Evolutionary conservation across 768 basidiomycete species (phyloP).

Genomic region (Russula vinacea): DNA sequence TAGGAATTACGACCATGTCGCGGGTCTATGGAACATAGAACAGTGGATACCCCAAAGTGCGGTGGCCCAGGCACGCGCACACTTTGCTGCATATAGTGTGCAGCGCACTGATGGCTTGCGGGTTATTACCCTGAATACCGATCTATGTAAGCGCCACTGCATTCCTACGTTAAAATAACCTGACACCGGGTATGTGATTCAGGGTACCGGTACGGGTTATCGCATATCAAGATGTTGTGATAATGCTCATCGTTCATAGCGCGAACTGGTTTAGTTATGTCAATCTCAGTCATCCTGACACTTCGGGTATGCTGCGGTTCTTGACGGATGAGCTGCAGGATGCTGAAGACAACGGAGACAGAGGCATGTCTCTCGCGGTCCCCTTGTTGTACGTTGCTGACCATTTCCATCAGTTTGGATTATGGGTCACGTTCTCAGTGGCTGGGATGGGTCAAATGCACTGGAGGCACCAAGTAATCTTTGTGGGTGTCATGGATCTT

Average conservation of each 20-base stretch:
- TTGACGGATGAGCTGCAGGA: constrained; percentile 74
- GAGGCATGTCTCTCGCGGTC: constrained; percentile 42
- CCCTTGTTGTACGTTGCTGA: background rate
- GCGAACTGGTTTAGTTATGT: constrained; percentile 77
- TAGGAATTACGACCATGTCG: constrained; percentile 77
- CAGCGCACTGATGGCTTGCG: constrained; percentile 62
- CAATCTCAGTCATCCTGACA: constrained; percentile 65
- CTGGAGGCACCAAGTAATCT: constrained; percentile 63
- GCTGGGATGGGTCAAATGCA: constrained; percentile 72
- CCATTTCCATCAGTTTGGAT: constrained; percentile 44
- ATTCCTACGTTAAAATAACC: constrained; percentile 12
- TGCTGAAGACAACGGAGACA: constrained; percentile 72
- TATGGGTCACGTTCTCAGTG: constrained; percentile 54
- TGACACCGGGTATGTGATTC: constrained; percentile 1
- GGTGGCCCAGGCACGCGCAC: constrained; percentile 55
- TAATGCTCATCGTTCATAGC: constrained; percentile 34
- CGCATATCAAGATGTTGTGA: background rate
- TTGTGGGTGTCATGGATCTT: constrained; percentile 45
- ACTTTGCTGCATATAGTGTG: constrained; percentile 74
- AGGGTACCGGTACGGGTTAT: constrained; percentile 33
- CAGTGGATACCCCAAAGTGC: constrained; percentile 61
- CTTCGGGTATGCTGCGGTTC: constrained; percentile 73
- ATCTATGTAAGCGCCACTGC: constrained; percentile 55
- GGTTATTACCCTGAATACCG: constrained; percentile 72
- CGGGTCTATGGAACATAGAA: constrained; percentile 67